Evolutionary conservation across 768 basidiomycete species (phyloP), one percentile per base, ranked within the genome.

Genomic region (Mycena olivaceomarginata): DNA sequence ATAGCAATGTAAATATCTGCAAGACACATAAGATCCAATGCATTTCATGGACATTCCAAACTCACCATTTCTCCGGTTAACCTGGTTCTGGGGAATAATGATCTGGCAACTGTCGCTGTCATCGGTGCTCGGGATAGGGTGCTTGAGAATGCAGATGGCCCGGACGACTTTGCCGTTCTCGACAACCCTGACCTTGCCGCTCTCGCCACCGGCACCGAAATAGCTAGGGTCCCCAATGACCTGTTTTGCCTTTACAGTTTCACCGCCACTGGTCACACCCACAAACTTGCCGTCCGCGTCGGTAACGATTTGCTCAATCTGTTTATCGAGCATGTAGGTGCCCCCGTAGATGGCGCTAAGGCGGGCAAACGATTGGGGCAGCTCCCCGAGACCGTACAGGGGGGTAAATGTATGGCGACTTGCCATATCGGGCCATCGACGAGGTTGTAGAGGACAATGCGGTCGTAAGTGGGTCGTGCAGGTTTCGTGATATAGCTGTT

Each of bases 261-360:
- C 98, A 16, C 91, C 89, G 22, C 92, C 97, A 80, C 94, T 95
- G 48, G 94, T 94, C 60, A 99, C 98, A 63, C 98, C 98, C 70
- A 96, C 91, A 80, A 99, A 99, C 84, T 94, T 96, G 81, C 98
- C 98, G 75, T 93, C 91, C 15, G 88, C 85, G 84, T 95, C 96
- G 59, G 94, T 96, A 70, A 98, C 94, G 80, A 99, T 97, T 83
- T 95, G 92, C 76, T 98, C 94, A 82, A 98, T 95, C 62, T 89
- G 90, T 88, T 99, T 99, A 90, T 99, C 97, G 73, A 99, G 94
- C 98, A 99, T 99, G 89, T 99, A 99, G 15, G 98, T 99, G 56
- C 98, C 98, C 53, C 98, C 98, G 83, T 99, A 99, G 84, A 99
- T 99, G 79, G 98, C 98, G 77, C 96, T 97, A 70, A 99, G 93